A percentile compares a stretch with the other conserved stretches of the same genome.
These are phyloP conservation scores for Martiniozyma asiatica DNA, from an alignment of 1,139 yeast genomes.

Conservation along the genomic window DNA sequence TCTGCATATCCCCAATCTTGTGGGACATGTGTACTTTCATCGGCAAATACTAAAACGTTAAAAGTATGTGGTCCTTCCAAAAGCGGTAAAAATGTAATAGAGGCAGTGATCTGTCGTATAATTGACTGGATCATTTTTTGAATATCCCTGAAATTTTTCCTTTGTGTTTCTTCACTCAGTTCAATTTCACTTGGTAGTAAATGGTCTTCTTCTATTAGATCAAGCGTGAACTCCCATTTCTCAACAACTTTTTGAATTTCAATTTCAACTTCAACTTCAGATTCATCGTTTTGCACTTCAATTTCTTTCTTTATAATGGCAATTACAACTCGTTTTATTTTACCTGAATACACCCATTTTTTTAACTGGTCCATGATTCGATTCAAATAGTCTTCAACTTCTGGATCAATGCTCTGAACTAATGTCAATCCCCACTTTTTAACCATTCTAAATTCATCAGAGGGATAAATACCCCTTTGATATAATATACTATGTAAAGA, in stretches of 20 bases:
- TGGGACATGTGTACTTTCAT: slow-evolving; percentile 61
- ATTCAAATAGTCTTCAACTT: slow-evolving; percentile 57
- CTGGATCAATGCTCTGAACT: slow-evolving; percentile 65
- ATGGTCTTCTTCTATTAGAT: neutral
- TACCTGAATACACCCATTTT: slow-evolving; percentile 68
- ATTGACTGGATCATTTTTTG: slow-evolving; percentile 75
- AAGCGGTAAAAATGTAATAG: slow-evolving; percentile 75
- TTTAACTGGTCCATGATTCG: slow-evolving; percentile 66
- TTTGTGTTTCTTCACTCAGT: neutral
- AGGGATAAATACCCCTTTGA: slow-evolving; percentile 85
- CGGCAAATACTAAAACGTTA: slow-evolving; percentile 78
- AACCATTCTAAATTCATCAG: slow-evolving; percentile 74
- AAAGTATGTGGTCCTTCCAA: slow-evolving; percentile 57
- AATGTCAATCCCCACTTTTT: slow-evolving; percentile 73
- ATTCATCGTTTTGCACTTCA: too few species aligned
- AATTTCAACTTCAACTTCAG: too few species aligned
- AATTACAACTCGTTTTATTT: slow-evolving; percentile 56
- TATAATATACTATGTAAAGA: slow-evolving; percentile 71
- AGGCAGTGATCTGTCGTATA: slow-evolving; percentile 80
- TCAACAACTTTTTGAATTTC: slow-evolving; percentile 69
- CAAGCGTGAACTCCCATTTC: slow-evolving; percentile 60
- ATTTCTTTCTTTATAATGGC: slow-evolving; percentile 59
- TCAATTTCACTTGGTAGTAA: neutral
- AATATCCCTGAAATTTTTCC: slow-evolving; percentile 36
- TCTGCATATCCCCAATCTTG: slow-evolving; percentile 59